Conservation (phyloP, 768 basidiomycete species). For the Candolleomyces aberdarensis region DNA sequence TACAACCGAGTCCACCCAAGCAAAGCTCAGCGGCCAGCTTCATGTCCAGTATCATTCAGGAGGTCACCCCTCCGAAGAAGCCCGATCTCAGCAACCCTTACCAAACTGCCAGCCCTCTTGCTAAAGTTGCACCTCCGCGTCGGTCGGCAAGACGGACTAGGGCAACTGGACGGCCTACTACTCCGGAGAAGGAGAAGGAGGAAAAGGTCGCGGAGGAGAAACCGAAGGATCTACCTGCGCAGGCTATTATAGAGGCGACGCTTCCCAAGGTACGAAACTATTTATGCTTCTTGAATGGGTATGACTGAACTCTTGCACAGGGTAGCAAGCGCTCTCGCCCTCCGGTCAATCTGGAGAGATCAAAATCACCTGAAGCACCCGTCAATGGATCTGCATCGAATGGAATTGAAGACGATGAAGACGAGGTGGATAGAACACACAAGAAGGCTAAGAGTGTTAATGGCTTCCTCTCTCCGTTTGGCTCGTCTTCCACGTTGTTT, state of each 20-base stretch:
- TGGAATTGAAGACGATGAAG: conserved; percentile 35
- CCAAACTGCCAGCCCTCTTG: conserved; percentile 66
- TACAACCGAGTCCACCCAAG: not conserved
- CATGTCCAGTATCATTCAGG: conserved; percentile 7
- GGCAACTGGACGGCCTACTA: conserved; percentile 37
- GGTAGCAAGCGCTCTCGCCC: conserved; percentile 79
- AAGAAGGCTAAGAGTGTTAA: conserved; percentile 4
- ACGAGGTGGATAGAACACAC: conserved; percentile 17
- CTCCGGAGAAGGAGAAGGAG: conserved; percentile 23
- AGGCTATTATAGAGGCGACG: conserved; percentile 75
- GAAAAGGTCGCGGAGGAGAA: conserved; percentile 14
- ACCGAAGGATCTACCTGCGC: conserved; percentile 44
- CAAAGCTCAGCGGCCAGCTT: conserved; percentile 4
- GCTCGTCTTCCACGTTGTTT: too few relatives aligned
- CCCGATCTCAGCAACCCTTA: conserved; percentile 75
- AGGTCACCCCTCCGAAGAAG: conserved; percentile 13
- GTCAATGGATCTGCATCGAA: conserved; percentile 7
- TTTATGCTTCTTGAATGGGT: not conserved
- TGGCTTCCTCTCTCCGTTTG: too few relatives aligned
- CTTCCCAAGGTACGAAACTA: conserved; percentile 56
- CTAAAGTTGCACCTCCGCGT: conserved; percentile 40
- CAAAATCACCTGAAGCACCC: conserved; percentile 7
- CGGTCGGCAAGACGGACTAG: conserved; percentile 43
- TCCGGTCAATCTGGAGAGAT: conserved; percentile 51
- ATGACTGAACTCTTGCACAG: conserved; percentile 30